These are phyloP conservation scores for Saccharata proteae DNA, from an alignment of 2,329 filamentous ascomycete species.

Conservation along the genomic window DNA sequence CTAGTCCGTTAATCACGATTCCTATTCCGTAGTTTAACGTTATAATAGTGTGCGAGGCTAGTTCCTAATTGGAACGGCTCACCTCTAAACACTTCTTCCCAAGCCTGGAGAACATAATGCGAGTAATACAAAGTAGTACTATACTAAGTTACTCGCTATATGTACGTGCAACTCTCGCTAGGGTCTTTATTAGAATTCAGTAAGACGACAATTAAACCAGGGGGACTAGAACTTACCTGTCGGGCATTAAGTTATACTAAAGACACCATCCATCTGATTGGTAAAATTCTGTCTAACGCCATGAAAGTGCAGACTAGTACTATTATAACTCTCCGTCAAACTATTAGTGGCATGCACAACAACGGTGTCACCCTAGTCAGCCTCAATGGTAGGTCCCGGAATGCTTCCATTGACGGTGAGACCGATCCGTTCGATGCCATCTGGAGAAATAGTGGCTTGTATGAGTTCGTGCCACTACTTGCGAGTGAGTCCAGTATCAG, in stretches of 20 bases:
- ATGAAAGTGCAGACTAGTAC: conserved; percentile 52
- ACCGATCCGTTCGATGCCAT: conserved; percentile 38
- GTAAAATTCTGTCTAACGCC: conserved; percentile 45
- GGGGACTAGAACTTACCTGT: conserved; percentile 9
- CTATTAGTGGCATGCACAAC: conserved; percentile 37
- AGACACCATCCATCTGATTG: conserved; percentile 45
- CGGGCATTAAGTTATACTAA: conserved; percentile 31
- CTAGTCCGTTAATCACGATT: conserved; percentile 27
- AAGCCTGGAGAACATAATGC: conserved; percentile 19
- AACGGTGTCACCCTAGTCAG: conserved; percentile 36
- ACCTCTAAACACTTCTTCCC: conserved; percentile 21
- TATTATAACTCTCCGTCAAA: conserved; percentile 34
- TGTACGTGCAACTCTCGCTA: conserved; percentile 35
- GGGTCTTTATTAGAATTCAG: no score
- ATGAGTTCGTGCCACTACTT: conserved; percentile 43
- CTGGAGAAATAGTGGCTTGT: conserved; percentile 40
- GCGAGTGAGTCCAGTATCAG: conserved; percentile 43
- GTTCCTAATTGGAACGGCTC: no score
- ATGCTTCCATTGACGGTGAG: conserved; percentile 5
- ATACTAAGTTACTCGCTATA: conserved; percentile 35
- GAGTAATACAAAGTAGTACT: conserved; percentile 20
- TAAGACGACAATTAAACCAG: no score
- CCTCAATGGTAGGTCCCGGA: conserved; percentile 7
- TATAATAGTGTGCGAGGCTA: no score
- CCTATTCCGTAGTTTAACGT: no score